Evolutionary conservation across 768 basidiomycete species (phyloP), one percentile per base, ranked within the genome.

Genomic region (Boletellus emodensis): DNA sequence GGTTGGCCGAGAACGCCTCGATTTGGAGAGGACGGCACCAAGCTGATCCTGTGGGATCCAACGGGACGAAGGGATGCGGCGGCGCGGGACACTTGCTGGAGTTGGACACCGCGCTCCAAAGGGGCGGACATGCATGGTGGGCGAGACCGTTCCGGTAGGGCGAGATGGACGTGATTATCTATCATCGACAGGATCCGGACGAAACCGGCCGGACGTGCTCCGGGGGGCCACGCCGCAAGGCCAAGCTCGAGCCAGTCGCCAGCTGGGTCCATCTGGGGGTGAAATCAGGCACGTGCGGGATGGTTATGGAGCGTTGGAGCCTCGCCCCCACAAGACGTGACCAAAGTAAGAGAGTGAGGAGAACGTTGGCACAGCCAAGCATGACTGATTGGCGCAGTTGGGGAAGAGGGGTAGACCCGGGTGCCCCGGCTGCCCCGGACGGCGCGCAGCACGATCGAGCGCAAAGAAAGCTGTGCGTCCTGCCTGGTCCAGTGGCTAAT

Each of bases 1-100:
- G 60, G 32, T 18, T 22, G 49, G 8, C 30, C 11, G 30, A 47
- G 44, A 51, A 51, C 28, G 48, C 11, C 12, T 37, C 2, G 39
- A 20, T 28, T 30, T 38, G 22, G 17, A 30, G 11, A 28, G 18
- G 18, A 40, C 18, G 30, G 30, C 30, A 30, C 30, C 9, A 30
- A 10, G 1, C 3, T 30, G 30, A 10, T 30, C 30, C 30, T 10
- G 30, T 30, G 30, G 30, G 30, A 9, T 7, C 30, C 9, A 11
- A 30, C 30, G 30, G 30, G 30, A 30, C 30, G 30, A 30, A 11
- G 30, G 11, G 30, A 30, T 3, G 24, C 4, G 30, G 30, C 30
- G 8, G 30, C 30, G 30, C 24, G 24, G 24, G 24, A 26, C 4
- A 7, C 24, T 7, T 26, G 24, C 30, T 30, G 9, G 30, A 30